Conservation (phyloP, 192 early-diverging fungal species). For the Chytriomyces confervae region DNA sequence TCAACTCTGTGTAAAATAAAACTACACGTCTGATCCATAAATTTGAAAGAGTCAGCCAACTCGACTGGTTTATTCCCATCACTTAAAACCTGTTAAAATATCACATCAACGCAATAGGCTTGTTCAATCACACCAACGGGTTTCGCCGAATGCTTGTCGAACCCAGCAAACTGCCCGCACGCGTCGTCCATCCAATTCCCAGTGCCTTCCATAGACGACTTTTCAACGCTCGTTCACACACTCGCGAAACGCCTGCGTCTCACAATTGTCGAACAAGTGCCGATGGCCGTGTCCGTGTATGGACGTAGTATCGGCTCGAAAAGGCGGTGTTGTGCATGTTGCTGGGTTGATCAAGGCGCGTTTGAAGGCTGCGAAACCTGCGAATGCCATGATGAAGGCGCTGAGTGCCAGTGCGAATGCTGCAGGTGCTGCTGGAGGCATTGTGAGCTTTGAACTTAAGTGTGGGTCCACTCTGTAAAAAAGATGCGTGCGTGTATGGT, state of each 20-base stretch:
- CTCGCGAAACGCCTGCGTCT: slow-evolving; percentile 20
- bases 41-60: too few species aligned
- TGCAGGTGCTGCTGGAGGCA: slow-evolving; percentile 4
- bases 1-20: too few species aligned
- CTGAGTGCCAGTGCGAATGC: background rate
- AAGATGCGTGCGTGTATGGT: too few species aligned
- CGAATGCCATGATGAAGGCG: slow-evolving; percentile 21
- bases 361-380: slow-evolving; percentile 2
- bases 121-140: slow-evolving; percentile 8
- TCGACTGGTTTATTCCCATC: too few species aligned
- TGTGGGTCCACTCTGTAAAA: slow-evolving; percentile 20
- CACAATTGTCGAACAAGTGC: slow-evolving; percentile 27
- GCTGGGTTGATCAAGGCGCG: slow-evolving; percentile 43
- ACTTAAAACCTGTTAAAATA: too few species aligned
- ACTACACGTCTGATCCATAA: too few species aligned
- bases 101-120: background rate
- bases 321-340: slow-evolving; percentile 23
- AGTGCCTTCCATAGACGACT: background rate
- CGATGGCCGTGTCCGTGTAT: slow-evolving; percentile 37
- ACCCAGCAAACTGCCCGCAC: slow-evolving; percentile 28
- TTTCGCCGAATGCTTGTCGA: slow-evolving; percentile 32
- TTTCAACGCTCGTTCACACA: background rate
- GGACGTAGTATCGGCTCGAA: slow-evolving; percentile 13
- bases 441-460: slow-evolving; percentile 35
- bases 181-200: slow-evolving; percentile 36